These are phyloP conservation scores for Jimgerdemannia flammicorona DNA, from an alignment of 192 early-diverging fungal genomes.

Conservation along the genomic window DNA sequence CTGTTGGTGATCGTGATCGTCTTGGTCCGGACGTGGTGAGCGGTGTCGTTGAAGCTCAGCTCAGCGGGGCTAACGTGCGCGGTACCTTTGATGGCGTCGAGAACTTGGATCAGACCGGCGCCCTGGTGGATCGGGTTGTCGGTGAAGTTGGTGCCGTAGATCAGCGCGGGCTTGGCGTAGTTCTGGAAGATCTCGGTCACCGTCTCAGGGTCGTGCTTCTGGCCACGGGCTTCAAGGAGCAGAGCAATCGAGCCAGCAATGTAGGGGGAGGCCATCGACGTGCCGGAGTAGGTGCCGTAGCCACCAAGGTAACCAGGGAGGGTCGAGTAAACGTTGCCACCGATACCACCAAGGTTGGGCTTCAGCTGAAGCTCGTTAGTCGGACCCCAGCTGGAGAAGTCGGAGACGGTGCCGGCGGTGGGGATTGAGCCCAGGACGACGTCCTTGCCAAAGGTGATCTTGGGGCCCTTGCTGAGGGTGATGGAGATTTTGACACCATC, in stretches of 20 bases:
- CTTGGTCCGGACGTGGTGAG: slow-evolving; percentile 21
- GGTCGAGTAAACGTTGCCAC: slow-evolving; percentile 50
- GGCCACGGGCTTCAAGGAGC: slow-evolving; percentile 29
- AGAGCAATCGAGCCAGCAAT: slow-evolving; percentile 44
- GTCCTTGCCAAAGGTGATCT: slow-evolving; percentile 26
- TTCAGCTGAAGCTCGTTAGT: slow-evolving; percentile 61
- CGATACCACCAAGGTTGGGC: slow-evolving; percentile 47
- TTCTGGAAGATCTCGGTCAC: slow-evolving; percentile 32
- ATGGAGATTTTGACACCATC: slow-evolving; percentile 47
- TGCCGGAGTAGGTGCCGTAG: slow-evolving; percentile 46
- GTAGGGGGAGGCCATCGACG: slow-evolving; percentile 62
- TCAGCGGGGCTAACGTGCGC: slow-evolving; percentile 36
- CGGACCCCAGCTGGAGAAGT: slow-evolving; percentile 73
- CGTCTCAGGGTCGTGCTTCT: slow-evolving; percentile 10
- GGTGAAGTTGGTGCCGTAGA: slow-evolving; percentile 1
- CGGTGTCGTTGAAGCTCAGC: slow-evolving; percentile 49
- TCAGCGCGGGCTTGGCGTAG: slow-evolving; percentile 19
- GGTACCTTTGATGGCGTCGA: slow-evolving; percentile 30
- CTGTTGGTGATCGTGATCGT: slow-evolving; percentile 38
- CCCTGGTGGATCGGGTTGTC: slow-evolving; percentile 40
- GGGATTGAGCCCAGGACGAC: slow-evolving; percentile 41
- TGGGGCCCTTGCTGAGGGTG: slow-evolving; percentile 25
- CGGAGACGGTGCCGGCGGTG: slow-evolving; percentile 59
- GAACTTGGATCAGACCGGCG: slow-evolving; percentile 50
- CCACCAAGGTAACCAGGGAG: slow-evolving; percentile 34